Evolutionary conservation across 805 yeast genomes (phyloP), one percentile per base, ranked within the genome.

Genomic region (Ogataea kodamae): DNA sequence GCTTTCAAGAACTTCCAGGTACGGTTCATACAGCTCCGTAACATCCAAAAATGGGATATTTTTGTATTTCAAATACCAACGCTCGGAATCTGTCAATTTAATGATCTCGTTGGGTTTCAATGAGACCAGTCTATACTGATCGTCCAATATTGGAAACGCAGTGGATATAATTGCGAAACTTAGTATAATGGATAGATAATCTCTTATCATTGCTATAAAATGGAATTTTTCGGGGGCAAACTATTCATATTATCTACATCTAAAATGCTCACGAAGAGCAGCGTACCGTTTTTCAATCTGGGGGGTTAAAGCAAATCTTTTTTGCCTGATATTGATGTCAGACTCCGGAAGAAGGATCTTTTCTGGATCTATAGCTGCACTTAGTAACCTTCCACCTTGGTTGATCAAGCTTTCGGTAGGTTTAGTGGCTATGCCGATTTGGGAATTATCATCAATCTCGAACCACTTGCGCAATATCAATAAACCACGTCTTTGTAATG

Each of bases 21-120:
- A 26, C 9, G 27, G 22, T 10, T 23, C 24, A 28, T 28, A 41
- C 18, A 37, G 41, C 5, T 25, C 12, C 10, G 74, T 67, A 10
- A 69, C 58, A 49, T 70, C 75, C 25, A 68, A 59, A 37, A 68
- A 68, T 25, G 55, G 54, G n/a, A 50, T 45, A 23, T 62, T 60
- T 6, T 55, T 40, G 22, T 65, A 43, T 39, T 51, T 60, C 35
- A 63, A 52, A 5, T 43, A 33, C 36, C 60, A 45, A 42, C 68
- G 68, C 8, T 59, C 63, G 6, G 42, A 37, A 40, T 68, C 74
- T 9, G 60, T 43, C n/a, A 62, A 31, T 18, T 38, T 37, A 22
- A 35, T 18, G 3, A 43, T 10, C 18, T 42, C 35, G 11, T 40
- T 33, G 2, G 38, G 42, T 1, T 18, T 11, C 9, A 27, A 9